These are phyloP conservation scores for Pleurotus tuoliensis DNA, from an alignment of 768 basidiomycete genomes.

Conservation along the genomic window DNA sequence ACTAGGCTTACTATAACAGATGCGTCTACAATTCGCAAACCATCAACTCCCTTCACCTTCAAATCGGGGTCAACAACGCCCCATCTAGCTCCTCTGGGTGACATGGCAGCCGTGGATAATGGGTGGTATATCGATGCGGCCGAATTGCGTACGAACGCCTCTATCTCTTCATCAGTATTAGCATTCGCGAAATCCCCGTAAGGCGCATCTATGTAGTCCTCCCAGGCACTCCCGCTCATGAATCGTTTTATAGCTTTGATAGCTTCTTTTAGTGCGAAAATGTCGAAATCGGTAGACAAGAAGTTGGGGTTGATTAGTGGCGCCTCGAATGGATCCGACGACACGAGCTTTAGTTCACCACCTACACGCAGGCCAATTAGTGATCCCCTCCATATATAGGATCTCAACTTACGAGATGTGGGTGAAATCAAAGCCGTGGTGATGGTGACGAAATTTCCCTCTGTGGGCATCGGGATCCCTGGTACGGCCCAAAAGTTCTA, in stretches of 20 bases:
- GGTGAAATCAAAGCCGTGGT: background rate
- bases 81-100: slow-evolving; percentile 17
- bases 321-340: slow-evolving; percentile 19
- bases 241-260: slow-evolving; percentile 22
- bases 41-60: slow-evolving; percentile 26
- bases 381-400: background rate
- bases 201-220: slow-evolving; percentile 20
- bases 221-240: slow-evolving; percentile 24
- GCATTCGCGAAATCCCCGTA: slow-evolving; percentile 18
- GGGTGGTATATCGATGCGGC: slow-evolving; percentile 22
- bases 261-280: slow-evolving; percentile 22
- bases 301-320: slow-evolving; percentile 24
- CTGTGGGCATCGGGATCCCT: slow-evolving; percentile 2
- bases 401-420: background rate
- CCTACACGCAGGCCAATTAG: slow-evolving; percentile 10
- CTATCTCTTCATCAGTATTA: slow-evolving; percentile 22
- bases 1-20: slow-evolving; percentile 27
- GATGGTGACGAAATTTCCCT: slow-evolving; percentile 15
- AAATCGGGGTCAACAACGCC: slow-evolving; percentile 34
- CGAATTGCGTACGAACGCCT: slow-evolving; percentile 17
- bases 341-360: slow-evolving; percentile 22
- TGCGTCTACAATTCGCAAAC: slow-evolving; percentile 34
- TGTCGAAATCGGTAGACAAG: slow-evolving; percentile 17
- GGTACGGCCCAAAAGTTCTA: slow-evolving; percentile 11
- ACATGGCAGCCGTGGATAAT: slow-evolving; percentile 27